phyloP scores from a whole-genome alignment of 441 rosid genomes.

The Syzygium malaccense region DNA sequence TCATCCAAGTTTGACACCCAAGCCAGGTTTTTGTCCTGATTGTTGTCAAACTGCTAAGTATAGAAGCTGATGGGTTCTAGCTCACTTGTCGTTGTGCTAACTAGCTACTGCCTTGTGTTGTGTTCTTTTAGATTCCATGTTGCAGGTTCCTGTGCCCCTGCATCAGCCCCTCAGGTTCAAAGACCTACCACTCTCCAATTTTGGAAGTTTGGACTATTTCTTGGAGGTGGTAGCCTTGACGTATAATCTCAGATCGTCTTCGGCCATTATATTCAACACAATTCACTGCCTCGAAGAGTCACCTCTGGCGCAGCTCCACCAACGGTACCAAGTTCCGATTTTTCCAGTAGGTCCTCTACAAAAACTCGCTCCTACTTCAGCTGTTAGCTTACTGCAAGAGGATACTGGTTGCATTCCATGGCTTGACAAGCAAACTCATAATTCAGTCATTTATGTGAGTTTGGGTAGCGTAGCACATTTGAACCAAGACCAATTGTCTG shows the following conservation, averaged over 20 bases:
- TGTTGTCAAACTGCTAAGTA: neutral
- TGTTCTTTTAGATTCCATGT: neutral
- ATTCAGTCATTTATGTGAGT: constrained; percentile 3
- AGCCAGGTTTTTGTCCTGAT: neutral
- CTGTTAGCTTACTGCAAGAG: neutral
- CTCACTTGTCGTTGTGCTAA: neutral
- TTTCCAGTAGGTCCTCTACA: neutral
- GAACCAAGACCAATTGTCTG: neutral
- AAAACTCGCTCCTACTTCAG: neutral
- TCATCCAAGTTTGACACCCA: neutral
- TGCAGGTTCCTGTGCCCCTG: neutral
- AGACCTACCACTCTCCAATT: constrained; percentile 1
- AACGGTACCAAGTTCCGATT: neutral
- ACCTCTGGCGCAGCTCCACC: neutral
- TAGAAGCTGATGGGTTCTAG: neutral
- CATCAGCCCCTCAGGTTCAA: constrained; percentile 1
- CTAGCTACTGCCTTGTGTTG: neutral
- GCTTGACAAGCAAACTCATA: neutral
- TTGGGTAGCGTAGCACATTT: constrained; percentile 4
- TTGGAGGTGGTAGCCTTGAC: neutral
- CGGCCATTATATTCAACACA: neutral
- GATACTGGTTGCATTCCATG: neutral
- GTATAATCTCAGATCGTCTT: neutral
- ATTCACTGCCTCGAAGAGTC: neutral
- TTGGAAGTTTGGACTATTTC: neutral